Base-by-base conservation (phyloP, 208 protist species). In the Trypanosoma scelopori region DNA sequence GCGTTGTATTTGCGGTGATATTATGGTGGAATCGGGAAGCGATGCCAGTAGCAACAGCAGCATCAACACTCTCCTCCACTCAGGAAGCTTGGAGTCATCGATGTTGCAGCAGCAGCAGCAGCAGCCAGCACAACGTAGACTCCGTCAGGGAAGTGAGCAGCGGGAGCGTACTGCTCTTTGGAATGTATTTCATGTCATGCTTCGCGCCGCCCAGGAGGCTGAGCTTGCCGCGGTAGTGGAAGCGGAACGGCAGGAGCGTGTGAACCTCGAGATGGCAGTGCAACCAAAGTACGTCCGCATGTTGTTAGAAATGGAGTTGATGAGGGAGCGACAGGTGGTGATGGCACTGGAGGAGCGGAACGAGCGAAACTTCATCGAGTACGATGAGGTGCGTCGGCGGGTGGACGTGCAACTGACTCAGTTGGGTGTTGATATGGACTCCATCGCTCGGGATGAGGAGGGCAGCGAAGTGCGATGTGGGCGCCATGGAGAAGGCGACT, bases 291-390 rank as follows among this genome's bases (percentile, higher is more conserved):
- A 58, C 23, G 50, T 35, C 16, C 20, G 16, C 12, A 46, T 58
- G 6, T 25, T 67, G 23, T 58, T 48, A 50, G 61, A 20, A 23
- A 67, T 67, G 61, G 61, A 58, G 22, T 67, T 15, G 3, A 57
- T 58, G 51, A 27, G 41, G 16, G 50, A 58, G 51, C 48, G 30
- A 30, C 37, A 58, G 50, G 50, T 50, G 25, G 6, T 67, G 4
- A 9, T 67, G 4, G 18, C 58, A 5, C 50, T 59, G 35, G 61
- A 58, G 11, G 61, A 67, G 61, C 48, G n/a, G 50, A 48, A 39
- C 22, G 50, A 43, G 37, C 61, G 61, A 11, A 41, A 48, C 23
- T 48, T 25, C 20, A 49, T 67, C 12, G 61, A 67, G 50, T 58
- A 43, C 25, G 37, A 32, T 12, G 41, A 55, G 51, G 13, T 41